A percentile compares a stretch with the other conserved stretches of the same genome.
These are phyloP conservation scores for Stephania japonica DNA, from an alignment of 164 flowering plant genomes.

Conservation along the genomic window DNA sequence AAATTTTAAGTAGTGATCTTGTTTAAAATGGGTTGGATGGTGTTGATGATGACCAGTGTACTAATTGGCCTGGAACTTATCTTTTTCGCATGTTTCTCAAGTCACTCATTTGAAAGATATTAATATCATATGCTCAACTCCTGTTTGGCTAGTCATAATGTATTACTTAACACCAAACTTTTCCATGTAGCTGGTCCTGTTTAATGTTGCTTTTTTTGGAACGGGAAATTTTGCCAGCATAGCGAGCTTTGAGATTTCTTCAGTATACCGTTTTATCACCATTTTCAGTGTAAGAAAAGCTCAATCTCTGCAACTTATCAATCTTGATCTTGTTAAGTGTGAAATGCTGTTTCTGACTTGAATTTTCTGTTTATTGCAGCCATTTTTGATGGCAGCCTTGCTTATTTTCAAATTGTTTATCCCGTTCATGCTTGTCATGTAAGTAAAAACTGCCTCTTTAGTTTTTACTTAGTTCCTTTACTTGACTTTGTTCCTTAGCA, in stretches of 20 bases:
- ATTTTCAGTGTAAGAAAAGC: constrained; percentile 75
- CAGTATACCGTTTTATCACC: constrained; percentile 93
- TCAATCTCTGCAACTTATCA: not conserved
- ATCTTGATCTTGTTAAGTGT: not conserved
- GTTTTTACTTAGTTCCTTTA: not conserved
- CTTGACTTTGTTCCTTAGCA: too few species aligned
- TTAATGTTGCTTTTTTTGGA: constrained; percentile 94
- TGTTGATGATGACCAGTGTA: too few species aligned
- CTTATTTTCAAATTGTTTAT: constrained; percentile 89
- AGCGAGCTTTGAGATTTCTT: constrained; percentile 97
- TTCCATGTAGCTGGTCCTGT: constrained; percentile 66
- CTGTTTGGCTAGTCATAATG: too few species aligned
- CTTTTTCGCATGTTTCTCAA: too few species aligned
- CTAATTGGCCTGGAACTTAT: too few species aligned
- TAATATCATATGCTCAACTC: too few species aligned
- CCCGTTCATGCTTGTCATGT: constrained; percentile 97
- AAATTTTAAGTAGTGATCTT: not conserved
- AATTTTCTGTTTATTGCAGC: constrained; percentile 51
- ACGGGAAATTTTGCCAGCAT: constrained; percentile 97
- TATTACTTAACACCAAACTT: constrained; percentile 8
- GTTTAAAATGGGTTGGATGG: not conserved
- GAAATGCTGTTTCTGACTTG: constrained; percentile 14
- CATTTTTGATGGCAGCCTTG: constrained; percentile 90
- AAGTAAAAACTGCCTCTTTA: constrained; percentile 29
- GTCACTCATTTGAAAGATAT: too few species aligned